Evolutionary conservation across 352 stramenopile genomes (phyloP), one percentile per base, ranked within the genome.

Genomic region (Phytophthora meadii): DNA sequence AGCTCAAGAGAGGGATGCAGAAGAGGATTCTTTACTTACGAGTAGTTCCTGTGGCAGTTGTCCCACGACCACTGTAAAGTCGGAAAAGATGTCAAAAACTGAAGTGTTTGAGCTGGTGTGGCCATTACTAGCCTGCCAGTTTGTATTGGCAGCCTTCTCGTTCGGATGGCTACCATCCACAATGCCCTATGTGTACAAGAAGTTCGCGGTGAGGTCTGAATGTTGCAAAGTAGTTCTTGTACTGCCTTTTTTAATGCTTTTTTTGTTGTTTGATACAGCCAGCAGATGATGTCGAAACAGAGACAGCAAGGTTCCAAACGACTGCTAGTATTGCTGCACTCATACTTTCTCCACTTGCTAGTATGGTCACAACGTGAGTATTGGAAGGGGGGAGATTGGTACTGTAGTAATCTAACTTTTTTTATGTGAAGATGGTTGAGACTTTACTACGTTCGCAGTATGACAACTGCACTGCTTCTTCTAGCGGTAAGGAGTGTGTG

Each of bases 111-210:
- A 47, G 22, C 68, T 77, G 17, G 65, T 87, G 28, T 88, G 79
- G 83, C 70, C 77, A 5, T 70, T 76, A 19, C 52, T 92, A 7
- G 48, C 66, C 2, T 92, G 81, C 39, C 81, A 90, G 37, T 76
- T 80, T 22, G 19, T 84, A 1, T 61, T 92, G 27, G 80, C 81
- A 0, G 79, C 79, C 2, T 86, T 92, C 49, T 84, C 75, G 5
- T 92, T 88, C 54, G 83, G 81, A 11, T 77, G 86, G 36, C 61
- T 92, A 10, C 81, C 83, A 7, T 90, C 81, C 8, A 70, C 87
- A n/a, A 87, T 90, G 81, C 76, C 83, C 1, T 92, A 85, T 51
- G 77, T 89, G 22, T 89, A 88, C 72, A 83, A 79, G 50, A 89
- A 88, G 36, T 92, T 84, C 45, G 70, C 80, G 62, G 83, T 92